These are phyloP conservation scores for Melanomma pulvis-pyrius DNA, from an alignment of 495 filamentous ascomycete genomes.

Conservation along the genomic window DNA sequence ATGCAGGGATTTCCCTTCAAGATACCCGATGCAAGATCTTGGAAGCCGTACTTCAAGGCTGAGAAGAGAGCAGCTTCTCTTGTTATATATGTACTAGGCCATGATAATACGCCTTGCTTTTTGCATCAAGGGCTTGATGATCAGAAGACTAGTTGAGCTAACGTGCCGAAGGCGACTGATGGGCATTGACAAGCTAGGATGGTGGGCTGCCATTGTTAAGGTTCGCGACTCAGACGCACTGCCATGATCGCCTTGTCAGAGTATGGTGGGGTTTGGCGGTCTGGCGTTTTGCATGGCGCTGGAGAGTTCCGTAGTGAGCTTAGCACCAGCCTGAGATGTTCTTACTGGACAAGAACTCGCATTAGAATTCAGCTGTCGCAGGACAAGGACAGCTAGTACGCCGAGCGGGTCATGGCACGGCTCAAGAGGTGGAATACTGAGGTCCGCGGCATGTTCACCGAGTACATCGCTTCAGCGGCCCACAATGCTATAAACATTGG, in stretches of 20 bases:
- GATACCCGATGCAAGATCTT: not conserved
- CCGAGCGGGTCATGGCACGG: not conserved
- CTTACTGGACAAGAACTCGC: constrained; percentile 2
- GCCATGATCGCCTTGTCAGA: constrained; percentile 21
- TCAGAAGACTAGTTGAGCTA: constrained; percentile 15
- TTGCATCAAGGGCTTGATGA: constrained; percentile 12
- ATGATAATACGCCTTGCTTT: constrained; percentile 10
- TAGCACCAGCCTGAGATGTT: not conserved
- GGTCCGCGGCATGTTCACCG: not conserved
- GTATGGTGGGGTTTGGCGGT: constrained; percentile 6
- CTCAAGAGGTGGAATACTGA: not conserved
- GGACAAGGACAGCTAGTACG: not conserved
- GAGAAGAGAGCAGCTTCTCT: constrained; percentile 12
- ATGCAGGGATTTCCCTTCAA: not conserved
- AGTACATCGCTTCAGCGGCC: not conserved
- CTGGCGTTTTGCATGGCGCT: not conserved
- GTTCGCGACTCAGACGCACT: constrained; percentile 19
- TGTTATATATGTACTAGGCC: constrained; percentile 10
- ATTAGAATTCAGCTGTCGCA: not conserved
- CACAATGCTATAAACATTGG: not conserved
- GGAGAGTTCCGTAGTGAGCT: not conserved
- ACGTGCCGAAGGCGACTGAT: not conserved
- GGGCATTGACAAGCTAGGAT: constrained; percentile 12
- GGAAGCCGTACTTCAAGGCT: not conserved
- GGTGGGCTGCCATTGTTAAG: constrained; percentile 15